These are phyloP conservation scores for Wickerhamomyces alni DNA, from an alignment of 805 yeast species.

Conservation along the genomic window DNA sequence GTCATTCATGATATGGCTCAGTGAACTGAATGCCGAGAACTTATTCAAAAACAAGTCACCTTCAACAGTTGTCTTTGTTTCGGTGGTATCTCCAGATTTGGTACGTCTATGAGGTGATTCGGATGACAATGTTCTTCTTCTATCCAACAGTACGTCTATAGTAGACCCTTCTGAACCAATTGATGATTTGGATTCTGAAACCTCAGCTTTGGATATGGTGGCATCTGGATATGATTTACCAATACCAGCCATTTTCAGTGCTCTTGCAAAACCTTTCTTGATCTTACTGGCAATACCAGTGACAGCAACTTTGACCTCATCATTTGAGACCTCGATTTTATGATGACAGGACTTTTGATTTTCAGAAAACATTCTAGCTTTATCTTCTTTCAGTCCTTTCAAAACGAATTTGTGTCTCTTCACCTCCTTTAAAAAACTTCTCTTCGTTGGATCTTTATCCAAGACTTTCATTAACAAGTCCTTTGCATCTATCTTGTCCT, in stretches of 20 bases:
- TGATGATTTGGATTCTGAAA: background rate
- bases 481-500: constrained; percentile 37
- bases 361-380: constrained; percentile 16
- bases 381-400: constrained; percentile 31
- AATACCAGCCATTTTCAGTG: constrained; percentile 21
- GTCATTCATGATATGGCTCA: constrained; percentile 20
- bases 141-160: background rate
- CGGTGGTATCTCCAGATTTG: constrained; percentile 19
- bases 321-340: constrained; percentile 51
- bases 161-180: background rate
- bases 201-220: no score
- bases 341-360: constrained; percentile 22
- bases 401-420: constrained; percentile 70
- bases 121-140: background rate
- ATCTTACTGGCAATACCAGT: constrained; percentile 73
- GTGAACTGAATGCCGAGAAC: constrained; percentile 20
- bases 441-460: constrained; percentile 58
- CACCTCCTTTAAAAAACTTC: constrained; percentile 67
- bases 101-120: constrained; percentile 14
- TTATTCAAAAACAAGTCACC: constrained; percentile 25
- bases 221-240: background rate
- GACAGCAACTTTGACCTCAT: constrained; percentile 73
- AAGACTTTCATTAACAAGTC: constrained; percentile 60
- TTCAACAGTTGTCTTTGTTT: constrained; percentile 22
- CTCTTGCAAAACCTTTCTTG: constrained; percentile 25